Conservation (phyloP, 148 eudicot species). For the Polygonum aviculare region DNA sequence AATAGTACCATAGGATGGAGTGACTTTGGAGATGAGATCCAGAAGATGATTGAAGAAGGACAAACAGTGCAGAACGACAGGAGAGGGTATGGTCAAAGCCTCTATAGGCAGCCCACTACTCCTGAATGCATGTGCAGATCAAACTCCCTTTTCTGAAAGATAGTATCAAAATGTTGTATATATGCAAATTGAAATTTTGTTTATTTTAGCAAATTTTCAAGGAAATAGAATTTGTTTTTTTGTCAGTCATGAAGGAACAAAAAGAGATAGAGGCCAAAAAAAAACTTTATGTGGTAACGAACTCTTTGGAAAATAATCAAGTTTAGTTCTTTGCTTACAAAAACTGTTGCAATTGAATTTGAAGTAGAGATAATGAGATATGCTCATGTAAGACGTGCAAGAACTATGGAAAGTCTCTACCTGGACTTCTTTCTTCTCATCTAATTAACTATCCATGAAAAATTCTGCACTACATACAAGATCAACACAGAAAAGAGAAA, state of each 20-base stretch:
- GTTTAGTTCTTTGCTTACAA: background rate
- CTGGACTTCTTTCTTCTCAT: background rate
- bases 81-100: slow-evolving; percentile 55
- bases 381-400: background rate
- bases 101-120: slow-evolving; percentile 78
- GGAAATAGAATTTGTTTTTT: too few relatives aligned
- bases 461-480: background rate
- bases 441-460: background rate
- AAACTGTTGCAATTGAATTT: background rate
- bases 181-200: too few relatives aligned
- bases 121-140: slow-evolving; percentile 78
- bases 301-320: background rate
- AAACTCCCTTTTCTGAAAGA: background rate
- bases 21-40: slow-evolving; percentile 43
- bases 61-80: slow-evolving; percentile 41
- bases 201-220: too few relatives aligned
- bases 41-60: slow-evolving; percentile 62
- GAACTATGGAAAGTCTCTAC: background rate
- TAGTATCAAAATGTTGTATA: background rate
- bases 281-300: too few relatives aligned
- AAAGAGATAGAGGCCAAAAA: too few relatives aligned
- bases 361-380: background rate
- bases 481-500: background rate
- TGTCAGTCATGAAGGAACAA: too few relatives aligned
- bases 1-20: slow-evolving; percentile 55